Base-by-base conservation (phyloP, 1,139 yeast species). In the Kodamaea alishanica region DNA sequence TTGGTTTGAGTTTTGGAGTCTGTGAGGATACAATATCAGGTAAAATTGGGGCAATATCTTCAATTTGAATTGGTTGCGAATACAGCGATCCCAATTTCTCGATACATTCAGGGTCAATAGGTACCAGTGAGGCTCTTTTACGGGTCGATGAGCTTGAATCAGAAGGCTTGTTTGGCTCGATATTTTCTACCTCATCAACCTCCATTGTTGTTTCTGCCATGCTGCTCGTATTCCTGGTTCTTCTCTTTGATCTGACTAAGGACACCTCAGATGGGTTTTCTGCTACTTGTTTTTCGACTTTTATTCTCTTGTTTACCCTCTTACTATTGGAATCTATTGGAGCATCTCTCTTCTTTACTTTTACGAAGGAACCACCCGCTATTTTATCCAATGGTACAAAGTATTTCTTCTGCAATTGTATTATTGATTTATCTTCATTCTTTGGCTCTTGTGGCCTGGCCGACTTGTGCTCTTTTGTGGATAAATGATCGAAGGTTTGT, bases 321-420 rank as follows among this genome's bases (percentile, higher is more conserved):
- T 10, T 9, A 23, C 31, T 38, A 15, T 24, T 28, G 8, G 28
- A 8, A n/a, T 26, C 25, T 27, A 6, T 22, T 4, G 33, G 31
- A 3, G 38, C 39, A 11, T 38, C 31, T 24, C 48, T 35, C 29
- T 48, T 57, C 35, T 46, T 52, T n/a, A 43, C 35, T n/a, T 39
- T 40, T 8, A 55, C 41, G 22, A 60, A 46, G 3, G 52, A 41
- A 2, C 60, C 61, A 9, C 40, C 45, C 0, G 67, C 60, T 1
- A 55, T 48, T 30, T 58, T 64, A 2, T 65, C 67, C 11, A 61
- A 42, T 1, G 63, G 46, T 4, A 43, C 39, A 33, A 44, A 45
- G 22, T 51, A 40, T 27, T 52, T 49, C 37, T 47, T 51, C 34
- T 65, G 59, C 41, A 69, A 48, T 15, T 51, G 46, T n/a, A 26